Evolutionary conservation across 345 rosid genomes (phyloP).

Genomic region (Ceriops decandra): DNA sequence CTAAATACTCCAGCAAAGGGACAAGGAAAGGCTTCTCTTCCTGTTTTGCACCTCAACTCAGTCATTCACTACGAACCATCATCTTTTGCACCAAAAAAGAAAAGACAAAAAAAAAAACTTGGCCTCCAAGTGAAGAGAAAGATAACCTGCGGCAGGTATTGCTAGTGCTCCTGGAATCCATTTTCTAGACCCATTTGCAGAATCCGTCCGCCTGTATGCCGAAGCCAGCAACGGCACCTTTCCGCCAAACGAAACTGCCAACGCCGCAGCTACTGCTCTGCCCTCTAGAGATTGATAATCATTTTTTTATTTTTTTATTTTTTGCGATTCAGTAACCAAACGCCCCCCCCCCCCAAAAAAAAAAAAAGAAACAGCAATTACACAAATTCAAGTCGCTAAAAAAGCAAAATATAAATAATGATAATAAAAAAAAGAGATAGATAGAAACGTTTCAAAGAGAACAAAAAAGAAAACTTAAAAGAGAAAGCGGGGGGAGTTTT

Average conservation of each 20-base stretch:
- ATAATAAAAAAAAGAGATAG: not conserved
- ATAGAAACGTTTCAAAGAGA: not conserved
- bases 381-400: not conserved
- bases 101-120: not conserved
- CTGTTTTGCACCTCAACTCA: not conserved
- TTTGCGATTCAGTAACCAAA: too few species aligned
- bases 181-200: constrained; percentile 43
- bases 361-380: not conserved
- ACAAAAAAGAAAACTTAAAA: not conserved
- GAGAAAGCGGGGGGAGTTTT: not conserved
- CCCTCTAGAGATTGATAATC: constrained; percentile 43
- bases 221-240: constrained; percentile 55
- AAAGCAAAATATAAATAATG: too few species aligned
- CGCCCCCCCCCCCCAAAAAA: not conserved
- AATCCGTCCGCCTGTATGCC: constrained; percentile 40
- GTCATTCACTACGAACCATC: not conserved
- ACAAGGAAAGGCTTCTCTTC: constrained; percentile 34
- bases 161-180: constrained; percentile 84
- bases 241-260: constrained; percentile 53
- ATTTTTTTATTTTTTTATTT: not conserved
- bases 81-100: too few species aligned
- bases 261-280: constrained; percentile 63
- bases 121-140: not conserved
- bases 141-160: constrained; percentile 82
- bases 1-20: constrained; percentile 26